Base-by-base conservation (phyloP, 352 stramenopile genomes). In the Phytopythium litorale region DNA sequence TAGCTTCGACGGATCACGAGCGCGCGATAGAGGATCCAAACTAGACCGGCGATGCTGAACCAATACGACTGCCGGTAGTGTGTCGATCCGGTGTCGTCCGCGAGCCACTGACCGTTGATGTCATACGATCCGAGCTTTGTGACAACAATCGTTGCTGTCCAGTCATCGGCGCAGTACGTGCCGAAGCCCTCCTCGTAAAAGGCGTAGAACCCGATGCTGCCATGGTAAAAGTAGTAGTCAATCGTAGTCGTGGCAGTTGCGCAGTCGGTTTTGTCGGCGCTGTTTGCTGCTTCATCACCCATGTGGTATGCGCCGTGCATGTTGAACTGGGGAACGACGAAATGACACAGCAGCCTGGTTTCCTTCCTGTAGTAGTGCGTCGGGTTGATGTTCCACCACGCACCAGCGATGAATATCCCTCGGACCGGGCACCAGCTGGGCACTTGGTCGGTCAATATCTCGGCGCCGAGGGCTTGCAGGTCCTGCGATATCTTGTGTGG, bases 171-270 rank as follows among this genome's bases (percentile, higher is more conserved):
- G 49, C 67, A 74, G 4, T 64, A 43, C 0, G 64, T 68, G 11
- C 67, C 67, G 1, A 64, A 32, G 8, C 64, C 67, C 64, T 74
- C 67, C 58, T 74, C 67, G n/a, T 74, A 74, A 23, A 18, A 46
- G 61, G 65, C 7, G 56, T 62, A 13, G 52, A 58, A 9, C 13
- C 21, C 23, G 56, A 65, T 21, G 51, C 23, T 40, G 38, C 70
- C 70, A 28, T 74, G 70, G 12, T 74, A 59, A 19, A 74, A 53
- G 38, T 60, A 62, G 35, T 71, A 74, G 48, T 60, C 61, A 46
- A 69, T 56, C 21, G 49, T 4, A 32, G 28, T 32, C 5, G 28
- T 32, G 28, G 3, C 28, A 32, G 28, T 32, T 32, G 28, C 7
- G 28, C 3, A 32, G 28, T 32, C 28, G 28, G 3, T 7, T 32